Evolutionary conservation across 2,329 filamentous ascomycete genomes (phyloP).

Genomic region (Knufia fluminis): DNA sequence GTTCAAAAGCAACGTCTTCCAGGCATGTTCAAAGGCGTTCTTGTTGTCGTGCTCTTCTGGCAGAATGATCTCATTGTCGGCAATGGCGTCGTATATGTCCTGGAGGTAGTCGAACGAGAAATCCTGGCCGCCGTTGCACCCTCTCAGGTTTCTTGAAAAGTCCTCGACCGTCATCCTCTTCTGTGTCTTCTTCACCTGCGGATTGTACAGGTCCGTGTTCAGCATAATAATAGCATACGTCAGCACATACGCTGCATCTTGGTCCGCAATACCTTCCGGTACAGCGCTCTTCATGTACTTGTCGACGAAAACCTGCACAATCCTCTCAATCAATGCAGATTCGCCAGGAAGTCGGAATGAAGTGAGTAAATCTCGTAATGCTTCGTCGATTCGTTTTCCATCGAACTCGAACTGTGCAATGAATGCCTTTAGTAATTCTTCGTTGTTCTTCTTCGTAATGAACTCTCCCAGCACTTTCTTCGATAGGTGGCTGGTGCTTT

Average conservation of each 20-base stretch:
- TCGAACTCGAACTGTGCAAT: slow-evolving; percentile 80
- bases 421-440: slow-evolving; percentile 73
- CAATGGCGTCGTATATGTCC: slow-evolving; percentile 84
- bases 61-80: slow-evolving; percentile 85
- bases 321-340: slow-evolving; percentile 83
- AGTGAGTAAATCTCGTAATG: slow-evolving; percentile 74
- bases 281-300: slow-evolving; percentile 66
- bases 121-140: slow-evolving; percentile 76
- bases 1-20: slow-evolving; percentile 88
- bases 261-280: slow-evolving; percentile 68
- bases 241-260: slow-evolving; percentile 80
- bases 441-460: slow-evolving; percentile 82
- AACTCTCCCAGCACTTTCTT: slow-evolving; percentile 90
- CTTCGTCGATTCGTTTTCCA: slow-evolving; percentile 81
- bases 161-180: slow-evolving; percentile 77
- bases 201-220: slow-evolving; percentile 95
- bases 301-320: slow-evolving; percentile 77
- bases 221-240: slow-evolving; percentile 96
- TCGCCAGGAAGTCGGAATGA: slow-evolving; percentile 91
- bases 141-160: slow-evolving; percentile 81
- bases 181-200: slow-evolving; percentile 64
- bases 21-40: slow-evolving; percentile 93
- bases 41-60: slow-evolving; percentile 96
- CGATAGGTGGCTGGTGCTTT: slow-evolving; percentile 76
- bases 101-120: slow-evolving; percentile 77